Percentiles rank a stretch among this genome's conserved stretches.
phyloP scores from a whole-genome alignment of 495 filamentous ascomycete species.

The Penicillium coffeae region DNA sequence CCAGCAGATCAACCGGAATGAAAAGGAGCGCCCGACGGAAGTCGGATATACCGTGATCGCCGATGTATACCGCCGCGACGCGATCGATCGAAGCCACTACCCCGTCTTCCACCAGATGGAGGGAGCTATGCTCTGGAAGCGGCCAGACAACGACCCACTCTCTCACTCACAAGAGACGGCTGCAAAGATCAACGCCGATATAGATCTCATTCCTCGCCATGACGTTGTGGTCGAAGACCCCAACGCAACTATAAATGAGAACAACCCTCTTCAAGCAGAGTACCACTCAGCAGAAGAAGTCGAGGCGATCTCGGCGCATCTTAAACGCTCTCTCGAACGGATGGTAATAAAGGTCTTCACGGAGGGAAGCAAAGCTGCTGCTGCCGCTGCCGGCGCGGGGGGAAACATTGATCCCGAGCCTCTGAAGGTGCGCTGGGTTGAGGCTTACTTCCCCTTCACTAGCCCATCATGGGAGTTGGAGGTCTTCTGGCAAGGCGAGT shows the following conservation, averaged over 20 bases:
- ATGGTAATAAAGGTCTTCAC: slow-evolving; percentile 88
- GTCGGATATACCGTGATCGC: slow-evolving; percentile 86
- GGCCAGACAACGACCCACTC: slow-evolving; percentile 58
- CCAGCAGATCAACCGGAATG: slow-evolving; percentile 45
- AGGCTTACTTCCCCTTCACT: slow-evolving; percentile 95
- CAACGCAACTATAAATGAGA: slow-evolving; percentile 73
- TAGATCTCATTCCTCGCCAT: slow-evolving; percentile 65
- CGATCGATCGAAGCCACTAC: slow-evolving; percentile 91
- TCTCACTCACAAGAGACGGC: slow-evolving; percentile 32
- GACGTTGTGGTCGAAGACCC: slow-evolving; percentile 75
- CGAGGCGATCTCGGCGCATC: slow-evolving; percentile 76
- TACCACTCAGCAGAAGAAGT: slow-evolving; percentile 72
- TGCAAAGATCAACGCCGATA: slow-evolving; percentile 54
- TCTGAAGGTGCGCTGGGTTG: slow-evolving; percentile 85
- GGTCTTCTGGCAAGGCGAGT: slow-evolving; percentile 89
- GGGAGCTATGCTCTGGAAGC: slow-evolving; percentile 87
- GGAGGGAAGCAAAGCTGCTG: slow-evolving; percentile 65
- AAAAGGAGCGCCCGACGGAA: slow-evolving; percentile 52
- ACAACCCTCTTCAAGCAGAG: slow-evolving; percentile 75
- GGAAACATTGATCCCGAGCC: slow-evolving; percentile 54
- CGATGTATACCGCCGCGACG: slow-evolving; percentile 96
- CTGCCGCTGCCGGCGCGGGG: slow-evolving; percentile 40
- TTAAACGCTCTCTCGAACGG: slow-evolving; percentile 84
- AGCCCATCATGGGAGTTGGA: slow-evolving; percentile 94
- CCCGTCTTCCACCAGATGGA: slow-evolving; percentile 99